Base-by-base conservation (phyloP, 2,329 filamentous ascomycete genomes). In the Aureobasidium namibiae region DNA sequence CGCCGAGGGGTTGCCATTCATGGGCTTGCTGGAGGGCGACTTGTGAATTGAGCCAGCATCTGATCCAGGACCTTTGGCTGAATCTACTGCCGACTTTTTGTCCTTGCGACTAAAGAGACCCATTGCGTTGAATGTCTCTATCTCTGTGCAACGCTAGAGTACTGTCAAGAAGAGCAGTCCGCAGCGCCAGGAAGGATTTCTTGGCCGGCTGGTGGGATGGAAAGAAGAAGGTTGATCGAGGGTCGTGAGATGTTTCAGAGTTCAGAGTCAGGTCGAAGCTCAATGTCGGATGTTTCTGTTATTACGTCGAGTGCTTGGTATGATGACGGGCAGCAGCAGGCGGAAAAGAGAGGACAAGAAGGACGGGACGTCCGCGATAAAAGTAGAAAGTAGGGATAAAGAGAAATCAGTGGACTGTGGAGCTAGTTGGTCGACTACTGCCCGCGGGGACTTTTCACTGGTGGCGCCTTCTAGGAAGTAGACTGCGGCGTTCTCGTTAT, bases 91-190 rank as follows among this genome's bases (percentile, higher is more conserved):
- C 10, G 71, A 71, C 66, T 75, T 76, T 64, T 69, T 75, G 68
- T 68, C 73, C 66, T 79, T 80, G 67, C 78, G 75, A 61, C 74
- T 76, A 72, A 82, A 82, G 62, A 81, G 70, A 67, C 79, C 78
- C 79, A 82, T 81, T 33, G 39, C 39, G 52, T n/a, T 39, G 52
- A 45, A n/a, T 39, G 39, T 45, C 31, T 26, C 21, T 44, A 21
- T 56, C 31, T 26, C 21, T 44, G 29, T 56, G 52, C n/a, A 36
- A 56, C 31, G 31, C 52, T 56, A 36, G n/a, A n/a, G n/a, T n/a
- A n/a, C 41, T 34, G 52, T 56, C 52, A 36, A 45, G 52, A 39
- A 18, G 29, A 18, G 39, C 52, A 56, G 52, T 39, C 45, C 39
- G 52, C 38, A 21, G 52, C 52, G 52, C 52, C 18, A 41, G 50